phyloP scores from a whole-genome alignment of 768 basidiomycete species.

The Cystobasidium onofrii region DNA sequence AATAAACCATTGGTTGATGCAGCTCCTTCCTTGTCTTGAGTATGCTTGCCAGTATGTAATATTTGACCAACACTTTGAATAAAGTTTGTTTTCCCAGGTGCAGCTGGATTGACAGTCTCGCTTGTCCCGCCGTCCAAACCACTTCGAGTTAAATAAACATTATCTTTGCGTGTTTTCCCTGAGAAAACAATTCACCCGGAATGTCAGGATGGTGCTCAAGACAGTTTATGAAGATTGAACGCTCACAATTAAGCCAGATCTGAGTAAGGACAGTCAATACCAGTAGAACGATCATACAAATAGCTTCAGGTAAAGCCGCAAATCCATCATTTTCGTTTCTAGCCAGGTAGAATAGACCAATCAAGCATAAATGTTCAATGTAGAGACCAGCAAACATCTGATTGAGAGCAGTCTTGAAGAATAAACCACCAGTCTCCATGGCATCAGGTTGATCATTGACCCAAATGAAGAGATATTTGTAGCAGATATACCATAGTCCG shows the following conservation, averaged over 20 bases:
- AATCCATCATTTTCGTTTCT: conserved; percentile 51
- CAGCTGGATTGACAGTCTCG: neutral
- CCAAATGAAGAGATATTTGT: conserved; percentile 50
- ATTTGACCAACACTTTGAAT: neutral
- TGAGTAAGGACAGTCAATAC: conserved; percentile 53
- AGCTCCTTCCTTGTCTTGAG: neutral
- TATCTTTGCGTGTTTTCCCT: conserved; percentile 23
- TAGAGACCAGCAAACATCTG: conserved; percentile 92
- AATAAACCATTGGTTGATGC: neutral
- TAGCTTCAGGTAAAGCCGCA: conserved; percentile 62
- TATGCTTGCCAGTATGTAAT: neutral
- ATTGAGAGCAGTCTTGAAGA: conserved; percentile 88
- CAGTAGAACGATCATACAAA: conserved; percentile 74
- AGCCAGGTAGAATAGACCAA: conserved; percentile 81
- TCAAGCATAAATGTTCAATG: conserved; percentile 72
- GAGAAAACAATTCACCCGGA: conserved; percentile 52
- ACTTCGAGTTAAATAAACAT: neutral
- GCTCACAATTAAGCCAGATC: conserved; percentile 59
- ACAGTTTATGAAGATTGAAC: too few relatives aligned
- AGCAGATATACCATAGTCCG: conserved; percentile 20
- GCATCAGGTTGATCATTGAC: conserved; percentile 38
- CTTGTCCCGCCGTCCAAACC: neutral
- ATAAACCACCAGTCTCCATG: conserved; percentile 60
- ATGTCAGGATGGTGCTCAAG: conserved; percentile 57
- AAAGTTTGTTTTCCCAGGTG: neutral